Percentiles rank a stretch among this genome's conserved stretches.
Conservation (phyloP, 805 yeast genomes). For the Sungouiella blattae region DNA sequence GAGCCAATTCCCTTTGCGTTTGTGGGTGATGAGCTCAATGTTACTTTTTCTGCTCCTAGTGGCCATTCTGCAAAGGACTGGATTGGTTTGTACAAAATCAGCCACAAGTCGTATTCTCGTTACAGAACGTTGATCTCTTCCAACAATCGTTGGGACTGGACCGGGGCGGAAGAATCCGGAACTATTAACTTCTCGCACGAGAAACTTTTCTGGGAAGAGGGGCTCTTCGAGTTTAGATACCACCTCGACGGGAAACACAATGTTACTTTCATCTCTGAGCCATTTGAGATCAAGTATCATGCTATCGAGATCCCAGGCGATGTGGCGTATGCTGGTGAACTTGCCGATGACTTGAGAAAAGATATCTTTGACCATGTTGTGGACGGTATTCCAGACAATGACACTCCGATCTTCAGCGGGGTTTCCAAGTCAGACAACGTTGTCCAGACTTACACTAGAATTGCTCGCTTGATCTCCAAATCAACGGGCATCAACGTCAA, state of each 20-base stretch:
- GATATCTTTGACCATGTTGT: constrained; percentile 31
- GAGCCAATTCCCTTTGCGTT: constrained; percentile 15
- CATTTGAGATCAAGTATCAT: constrained; percentile 56
- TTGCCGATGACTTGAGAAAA: constrained; percentile 30
- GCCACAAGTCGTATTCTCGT: constrained; percentile 55
- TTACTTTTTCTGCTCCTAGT: constrained; percentile 54
- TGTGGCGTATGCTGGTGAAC: constrained; percentile 24
- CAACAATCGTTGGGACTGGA: constrained; percentile 61
- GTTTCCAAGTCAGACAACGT: constrained; percentile 26
- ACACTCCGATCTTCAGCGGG: constrained; percentile 24
- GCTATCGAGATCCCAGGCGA: constrained; percentile 33
- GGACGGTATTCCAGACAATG: constrained; percentile 16
- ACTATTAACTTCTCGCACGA: constrained; percentile 45
- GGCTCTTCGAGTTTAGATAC: constrained; percentile 70
- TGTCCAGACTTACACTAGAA: constrained; percentile 26
- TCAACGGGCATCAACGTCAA: constrained; percentile 37
- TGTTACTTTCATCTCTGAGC: constrained; percentile 61
- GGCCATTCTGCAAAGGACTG: constrained; percentile 55
- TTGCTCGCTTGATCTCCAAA: constrained; percentile 24
- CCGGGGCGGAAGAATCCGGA: constrained; percentile 40
- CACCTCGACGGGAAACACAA: constrained; percentile 66
- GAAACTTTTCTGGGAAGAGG: constrained; percentile 59
- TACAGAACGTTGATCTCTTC: constrained; percentile 59
- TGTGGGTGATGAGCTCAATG: constrained; percentile 52
- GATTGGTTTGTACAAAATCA: constrained; percentile 70